Base-by-base conservation (phyloP, 2,329 filamentous ascomycete genomes). In the Plectosphaerella plurivora region DNA sequence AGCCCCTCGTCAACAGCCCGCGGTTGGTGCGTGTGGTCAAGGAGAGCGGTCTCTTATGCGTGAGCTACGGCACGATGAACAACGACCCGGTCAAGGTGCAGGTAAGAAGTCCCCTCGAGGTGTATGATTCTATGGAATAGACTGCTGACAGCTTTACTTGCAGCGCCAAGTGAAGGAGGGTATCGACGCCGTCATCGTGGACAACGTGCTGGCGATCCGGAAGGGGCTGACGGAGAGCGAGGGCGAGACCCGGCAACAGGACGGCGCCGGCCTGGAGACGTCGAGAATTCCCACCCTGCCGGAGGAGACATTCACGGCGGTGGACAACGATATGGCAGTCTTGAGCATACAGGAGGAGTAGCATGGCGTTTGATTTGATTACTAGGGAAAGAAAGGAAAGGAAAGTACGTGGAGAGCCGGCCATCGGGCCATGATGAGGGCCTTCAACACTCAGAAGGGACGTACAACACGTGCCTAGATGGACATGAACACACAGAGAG, bases 171-270 rank as follows among this genome's bases (percentile, higher is more conserved):
- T 95, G 10, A 89, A 90, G 51, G 90, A 97, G 70, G 93, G 94
- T 47, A 97, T 99, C 56, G 94, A 99, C 66, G 94, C 94, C 1
- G 93, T 99, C 51, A 99, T 99, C 64, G 94, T 97, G 14, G 94
- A 99, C 67, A 94, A 84, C 56, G 93, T 99, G 3, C 81, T 97
- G 28, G 90, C 90, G 41, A 97, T 99, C 60, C 85, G 93, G 46
- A 91, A 96, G 70, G 93, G 91, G 1, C 78, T 99, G 55, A 94
- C 89, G 1, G 72, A 64, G 35, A 64, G 63, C n/a, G 55, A 51
- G 46, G 44, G n/a, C n/a, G 2, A 45, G 7, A 24, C 50, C 28
- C 22, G 22, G 50, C 60, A 60, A 42, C 50, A 59, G 16, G 58
- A 62, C 53, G 50, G 50, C 55, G 53, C 24, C 22, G 18, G 22